Evolutionary conservation across 139 green algal species (phyloP).

Genomic region (Chlorella sorokiniana): DNA sequence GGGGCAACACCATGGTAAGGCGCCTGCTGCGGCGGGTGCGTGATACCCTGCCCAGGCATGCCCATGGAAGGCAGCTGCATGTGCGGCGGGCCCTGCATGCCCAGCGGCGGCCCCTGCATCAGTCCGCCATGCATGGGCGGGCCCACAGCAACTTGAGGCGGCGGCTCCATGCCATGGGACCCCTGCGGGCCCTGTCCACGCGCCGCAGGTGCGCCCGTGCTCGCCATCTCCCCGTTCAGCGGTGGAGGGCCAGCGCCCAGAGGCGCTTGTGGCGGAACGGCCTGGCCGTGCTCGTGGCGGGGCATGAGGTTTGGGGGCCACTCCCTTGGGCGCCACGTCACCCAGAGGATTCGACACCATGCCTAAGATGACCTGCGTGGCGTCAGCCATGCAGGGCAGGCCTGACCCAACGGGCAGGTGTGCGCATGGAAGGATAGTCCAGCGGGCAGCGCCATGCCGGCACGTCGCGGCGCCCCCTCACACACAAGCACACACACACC

Average conservation of each 20-base stretch:
- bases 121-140: neutral
- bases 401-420: too few relatives aligned
- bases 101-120: neutral
- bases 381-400: too few relatives aligned
- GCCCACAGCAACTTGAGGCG: too few relatives aligned
- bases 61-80: neutral
- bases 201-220: slow-evolving; percentile 20
- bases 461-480: too few relatives aligned
- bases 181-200: neutral
- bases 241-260: slow-evolving; percentile 6
- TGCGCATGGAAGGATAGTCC: too few relatives aligned
- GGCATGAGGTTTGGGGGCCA: slow-evolving; percentile 25
- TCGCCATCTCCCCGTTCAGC: neutral
- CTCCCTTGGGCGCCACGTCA: slow-evolving; percentile 34
- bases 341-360: slow-evolving; percentile 64
- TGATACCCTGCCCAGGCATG: neutral
- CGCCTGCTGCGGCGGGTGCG: neutral
- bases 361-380: slow-evolving; percentile 85
- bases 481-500: neutral
- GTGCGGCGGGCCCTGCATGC: slow-evolving; percentile 10
- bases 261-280: neutral
- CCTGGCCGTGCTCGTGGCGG: neutral
- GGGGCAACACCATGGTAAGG: neutral
- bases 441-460: too few relatives aligned
- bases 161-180: slow-evolving; percentile 8